Evolutionary conservation across 768 basidiomycete species (phyloP).

Genomic region (Termitomyces titanicus): DNA sequence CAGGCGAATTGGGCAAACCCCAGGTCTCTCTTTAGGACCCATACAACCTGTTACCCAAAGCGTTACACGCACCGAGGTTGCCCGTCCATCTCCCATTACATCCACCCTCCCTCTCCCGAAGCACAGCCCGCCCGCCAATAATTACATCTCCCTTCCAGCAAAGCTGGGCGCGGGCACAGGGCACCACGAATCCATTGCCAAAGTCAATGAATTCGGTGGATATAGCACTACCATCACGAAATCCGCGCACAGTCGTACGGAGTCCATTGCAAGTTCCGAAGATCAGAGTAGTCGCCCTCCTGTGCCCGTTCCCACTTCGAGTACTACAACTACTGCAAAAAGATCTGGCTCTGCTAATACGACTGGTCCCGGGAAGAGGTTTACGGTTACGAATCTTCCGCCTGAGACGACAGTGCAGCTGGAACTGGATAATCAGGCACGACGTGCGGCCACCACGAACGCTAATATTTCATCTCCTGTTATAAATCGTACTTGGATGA

Average conservation of each 20-base stretch:
- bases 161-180: background rate
- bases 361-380: constrained; percentile 17
- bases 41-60: constrained; percentile 8
- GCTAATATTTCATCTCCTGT: constrained; percentile 2
- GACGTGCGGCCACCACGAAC: background rate
- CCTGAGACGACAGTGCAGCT: constrained; percentile 24
- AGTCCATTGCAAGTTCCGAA: constrained; percentile 15
- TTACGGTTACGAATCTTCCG: constrained; percentile 39
- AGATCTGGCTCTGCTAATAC: constrained; percentile 24
- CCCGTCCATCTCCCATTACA: constrained; percentile 4
- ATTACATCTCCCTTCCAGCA: background rate
- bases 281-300: constrained; percentile 13
- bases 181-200: background rate
- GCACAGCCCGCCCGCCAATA: background rate
- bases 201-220: constrained; percentile 21
- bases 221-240: constrained; percentile 14
- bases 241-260: constrained; percentile 16
- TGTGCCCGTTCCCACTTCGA: constrained; percentile 1
- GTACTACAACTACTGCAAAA: constrained; percentile 12
- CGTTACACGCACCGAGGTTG: constrained; percentile 6
- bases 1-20: constrained; percentile 47
- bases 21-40: constrained; percentile 41
- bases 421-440: constrained; percentile 6
- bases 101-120: constrained; percentile 13
- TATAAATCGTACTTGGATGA: constrained; percentile 40